These are phyloP conservation scores for Didymella arachidicola DNA, from an alignment of 2,329 filamentous ascomycete species.

Conservation along the genomic window DNA sequence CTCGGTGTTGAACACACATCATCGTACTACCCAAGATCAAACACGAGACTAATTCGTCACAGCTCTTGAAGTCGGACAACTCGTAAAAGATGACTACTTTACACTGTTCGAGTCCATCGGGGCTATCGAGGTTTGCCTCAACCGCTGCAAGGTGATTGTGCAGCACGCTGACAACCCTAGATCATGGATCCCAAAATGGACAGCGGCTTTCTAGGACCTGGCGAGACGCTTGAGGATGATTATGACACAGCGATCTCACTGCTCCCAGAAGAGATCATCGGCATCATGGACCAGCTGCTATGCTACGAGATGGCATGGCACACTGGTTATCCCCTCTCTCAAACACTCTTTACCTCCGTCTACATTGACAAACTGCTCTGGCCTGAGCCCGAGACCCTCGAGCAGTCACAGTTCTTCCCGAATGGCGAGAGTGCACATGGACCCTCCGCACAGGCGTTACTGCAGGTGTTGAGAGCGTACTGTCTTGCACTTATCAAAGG, in stretches of 20 bases:
- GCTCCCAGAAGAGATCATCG: conserved; percentile 80
- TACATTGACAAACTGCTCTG: conserved; percentile 86
- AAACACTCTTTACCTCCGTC: conserved; percentile 91
- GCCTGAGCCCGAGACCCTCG: conserved; percentile 69
- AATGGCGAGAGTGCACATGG: conserved; percentile 35
- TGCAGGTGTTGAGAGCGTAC: conserved; percentile 78
- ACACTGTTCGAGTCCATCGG: conserved; percentile 94
- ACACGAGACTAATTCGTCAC: conserved; percentile 25
- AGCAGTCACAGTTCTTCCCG: conserved; percentile 69
- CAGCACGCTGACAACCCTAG: conserved; percentile 56
- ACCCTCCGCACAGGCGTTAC: conserved; percentile 20
- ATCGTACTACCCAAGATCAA: neutral
- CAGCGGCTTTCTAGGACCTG: conserved; percentile 80
- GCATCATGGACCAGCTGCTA: conserved; percentile 92
- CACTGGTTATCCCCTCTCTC: conserved; percentile 91
- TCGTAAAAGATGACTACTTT: conserved; percentile 94
- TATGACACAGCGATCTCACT: conserved; percentile 76
- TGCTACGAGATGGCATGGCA: conserved; percentile 98
- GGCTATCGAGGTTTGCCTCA: conserved; percentile 69
- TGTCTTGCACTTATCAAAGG: conserved; percentile 85
- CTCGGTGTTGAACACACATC: neutral
- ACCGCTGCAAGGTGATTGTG: neutral
- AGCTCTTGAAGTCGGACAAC: conserved; percentile 80
- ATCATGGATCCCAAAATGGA: conserved; percentile 99
- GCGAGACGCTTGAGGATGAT: conserved; percentile 82